A percentile compares a stretch with the other conserved stretches of the same genome.
These are phyloP conservation scores for Boletus rex-veris DNA, from an alignment of 768 basidiomycete genomes.

Conservation along the genomic window DNA sequence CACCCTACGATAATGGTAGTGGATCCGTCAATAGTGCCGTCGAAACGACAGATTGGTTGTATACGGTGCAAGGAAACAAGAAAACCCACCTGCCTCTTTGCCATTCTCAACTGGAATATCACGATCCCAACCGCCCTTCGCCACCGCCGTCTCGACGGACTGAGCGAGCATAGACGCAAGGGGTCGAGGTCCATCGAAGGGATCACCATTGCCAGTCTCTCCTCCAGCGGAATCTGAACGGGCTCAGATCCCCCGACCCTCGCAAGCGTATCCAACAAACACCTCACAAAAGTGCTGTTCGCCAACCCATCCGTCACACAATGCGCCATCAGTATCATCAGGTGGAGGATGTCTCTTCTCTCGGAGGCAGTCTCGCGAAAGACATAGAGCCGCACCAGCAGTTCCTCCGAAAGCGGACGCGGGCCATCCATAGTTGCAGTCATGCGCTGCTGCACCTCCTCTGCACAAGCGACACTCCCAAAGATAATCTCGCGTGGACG, in stretches of 20 bases:
- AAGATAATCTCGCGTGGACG: constrained; percentile 40
- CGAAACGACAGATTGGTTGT: background rate
- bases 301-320: constrained; percentile 49
- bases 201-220: constrained; percentile 40
- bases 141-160: constrained; percentile 42
- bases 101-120: constrained; percentile 33
- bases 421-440: constrained; percentile 33
- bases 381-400: constrained; percentile 43
- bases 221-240: constrained; percentile 27
- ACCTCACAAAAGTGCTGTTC: constrained; percentile 39
- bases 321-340: constrained; percentile 46
- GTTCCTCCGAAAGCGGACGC: constrained; percentile 40
- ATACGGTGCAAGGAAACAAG: background rate
- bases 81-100: constrained; percentile 35
- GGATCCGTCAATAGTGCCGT: background rate
- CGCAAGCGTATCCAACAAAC: constrained; percentile 43
- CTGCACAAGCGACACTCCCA: constrained; percentile 29
- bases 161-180: constrained; percentile 23
- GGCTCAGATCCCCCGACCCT: background rate
- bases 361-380: constrained; percentile 35
- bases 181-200: constrained; percentile 39
- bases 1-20: constrained; percentile 39
- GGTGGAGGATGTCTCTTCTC: constrained; percentile 34
- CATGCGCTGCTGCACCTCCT: constrained; percentile 33
- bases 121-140: constrained; percentile 39